Base-by-base conservation (phyloP, 441 rosid species). In the Populus trichocarpa region DNA sequence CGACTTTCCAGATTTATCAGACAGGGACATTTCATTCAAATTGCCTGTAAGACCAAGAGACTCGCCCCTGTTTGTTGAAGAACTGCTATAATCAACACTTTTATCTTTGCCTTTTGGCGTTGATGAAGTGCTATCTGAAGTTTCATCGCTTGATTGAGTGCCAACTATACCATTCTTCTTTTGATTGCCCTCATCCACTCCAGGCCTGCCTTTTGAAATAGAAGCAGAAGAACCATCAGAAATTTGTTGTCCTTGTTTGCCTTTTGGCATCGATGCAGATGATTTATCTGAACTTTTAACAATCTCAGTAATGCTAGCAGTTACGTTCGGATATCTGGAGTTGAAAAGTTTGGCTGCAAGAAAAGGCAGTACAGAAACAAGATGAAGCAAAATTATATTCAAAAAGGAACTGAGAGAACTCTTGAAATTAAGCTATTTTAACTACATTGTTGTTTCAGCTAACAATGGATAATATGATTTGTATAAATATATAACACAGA, bases 1-100 rank as follows among this genome's bases (percentile, higher is more conserved):
- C 20, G 86, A 78, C 65, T 69, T 78, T 75, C 83, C 80, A 53
- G 93, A 76, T 84, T 88, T 87, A 77, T 74, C 85, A 69, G 86
- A 79, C 81, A 88, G 77, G 18, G 88, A 82, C 72, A 83, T 75
- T 46, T 73, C 80, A 65, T 76, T 81, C 81, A 86, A 64, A 78
- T 86, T 83, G 76, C 75, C 61, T 32, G 83, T 13, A 83, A 85
- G 85, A 80, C 77, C 80, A 78, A 66, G 75, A 5, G 76, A 79
- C 33, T 82, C 80, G 75, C 68, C 82, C 75, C 71, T 77, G 64
- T 81, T 73, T 11, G 42, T 77, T 28, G 82, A 77, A 40, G 87
- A 83, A 74, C 82, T 74, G 68, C 71, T 33, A 74, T 83, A 91
- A 26, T 75, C 81, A 72, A 86, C 77, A 66, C 69, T 81, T 76